Percentiles rank a stretch among this genome's conserved stretches.
Evolutionary conservation across 768 basidiomycete genomes (phyloP).

Genomic region (Hygrocybe coccinea): DNA sequence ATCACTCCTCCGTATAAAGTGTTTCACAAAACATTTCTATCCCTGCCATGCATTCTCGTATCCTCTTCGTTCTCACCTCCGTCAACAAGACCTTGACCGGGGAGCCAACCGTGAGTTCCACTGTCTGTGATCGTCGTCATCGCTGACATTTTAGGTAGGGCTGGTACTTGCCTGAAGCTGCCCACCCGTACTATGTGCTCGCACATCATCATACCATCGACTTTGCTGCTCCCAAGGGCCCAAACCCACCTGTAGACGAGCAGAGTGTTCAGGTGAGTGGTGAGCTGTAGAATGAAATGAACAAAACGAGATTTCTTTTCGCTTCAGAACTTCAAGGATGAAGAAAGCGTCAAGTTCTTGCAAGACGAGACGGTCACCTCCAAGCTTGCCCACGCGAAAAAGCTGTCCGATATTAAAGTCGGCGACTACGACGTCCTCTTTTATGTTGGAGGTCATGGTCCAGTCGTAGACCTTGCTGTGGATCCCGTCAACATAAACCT

Average conservation of each 20-base stretch:
- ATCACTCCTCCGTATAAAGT: background rate
- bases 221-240: slow-evolving; percentile 57
- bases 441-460: slow-evolving; percentile 77
- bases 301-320: background rate
- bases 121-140: background rate
- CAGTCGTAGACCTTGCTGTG: slow-evolving; percentile 62
- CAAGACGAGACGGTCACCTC: slow-evolving; percentile 47
- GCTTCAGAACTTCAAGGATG: slow-evolving; percentile 41
- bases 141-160: slow-evolving; percentile 39
- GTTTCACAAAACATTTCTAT: no score
- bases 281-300: background rate
- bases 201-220: slow-evolving; percentile 48
- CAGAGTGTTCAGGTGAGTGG: slow-evolving; percentile 44
- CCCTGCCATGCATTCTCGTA: slow-evolving; percentile 3
- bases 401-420: slow-evolving; percentile 52
- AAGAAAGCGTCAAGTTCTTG: slow-evolving; percentile 53
- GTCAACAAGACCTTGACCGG: slow-evolving; percentile 52
- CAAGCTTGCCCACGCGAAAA: slow-evolving; percentile 54
- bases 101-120: slow-evolving; percentile 41
- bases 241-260: slow-evolving; percentile 67
- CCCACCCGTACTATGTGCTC: slow-evolving; percentile 64
- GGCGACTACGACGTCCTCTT: slow-evolving; percentile 69
- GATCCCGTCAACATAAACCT: slow-evolving; percentile 56
- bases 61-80: slow-evolving; percentile 78
- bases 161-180: slow-evolving; percentile 75